Evolutionary conservation across 441 rosid genomes (phyloP), one percentile per base, ranked within the genome.

Genomic region (Corymbia citriodora): DNA sequence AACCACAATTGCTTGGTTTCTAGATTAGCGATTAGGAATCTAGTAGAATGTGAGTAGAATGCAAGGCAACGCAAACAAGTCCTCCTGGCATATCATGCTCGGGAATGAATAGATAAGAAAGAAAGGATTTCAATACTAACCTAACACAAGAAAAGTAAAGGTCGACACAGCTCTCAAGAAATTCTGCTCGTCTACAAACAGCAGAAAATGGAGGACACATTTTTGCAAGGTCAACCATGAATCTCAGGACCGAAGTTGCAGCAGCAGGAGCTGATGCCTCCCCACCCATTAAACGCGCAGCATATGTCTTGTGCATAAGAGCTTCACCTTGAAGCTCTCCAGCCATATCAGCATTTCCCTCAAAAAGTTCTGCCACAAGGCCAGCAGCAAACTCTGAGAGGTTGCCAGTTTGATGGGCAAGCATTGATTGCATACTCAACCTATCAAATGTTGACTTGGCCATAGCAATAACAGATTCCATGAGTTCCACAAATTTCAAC

Each of bases 271-370:
- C 99, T 89, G 99, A 97, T 89, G 99, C 99, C 94, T 98, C 99
- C 74, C 99, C 99, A 90, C 99, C 99, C 99, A 98, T 98, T 91
- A 98, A 92, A 88, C 99, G 98, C n/a, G 99, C 99, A 12, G 99
- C 99, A 92, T 98, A 98, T 21, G 99, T 98, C 95, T 98, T 98
- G 92, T 99, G 99, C 99, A 99, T 99, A 92, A 98, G 94, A 93
- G 99, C 99, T 94, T 98, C 99, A 93, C 99, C 99, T 94, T 98
- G 99, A 93, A 98, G 99, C 94, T 97, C 99, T 91, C 99, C 99
- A 72, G 97, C 96, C 97, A 95, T 96, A 94, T 98, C 99, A 86
- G 95, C 94, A 93, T 96, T 94, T 89, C 98, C 99, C 92, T 98
- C 99, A 88, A 98, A 96, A 92, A 98, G 99, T 93, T 98, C 99